Evolutionary conservation across 1,139 yeast species (phyloP).

Genomic region (Sugiyamaella sp.): DNA sequence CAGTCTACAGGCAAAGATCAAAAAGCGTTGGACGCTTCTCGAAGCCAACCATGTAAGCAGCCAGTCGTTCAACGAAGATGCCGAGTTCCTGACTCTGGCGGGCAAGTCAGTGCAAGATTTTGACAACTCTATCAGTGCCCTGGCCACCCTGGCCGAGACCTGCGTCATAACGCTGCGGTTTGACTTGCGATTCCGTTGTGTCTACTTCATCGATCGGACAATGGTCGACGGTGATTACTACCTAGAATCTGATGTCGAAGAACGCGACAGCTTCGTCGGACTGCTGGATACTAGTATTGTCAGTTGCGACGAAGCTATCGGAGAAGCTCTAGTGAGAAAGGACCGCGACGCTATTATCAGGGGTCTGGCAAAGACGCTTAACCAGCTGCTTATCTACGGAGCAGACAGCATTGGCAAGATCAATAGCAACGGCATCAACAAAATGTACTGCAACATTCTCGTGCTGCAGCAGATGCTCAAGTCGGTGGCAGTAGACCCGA

Average conservation of each 20-base stretch:
- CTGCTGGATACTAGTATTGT: conserved; percentile 62
- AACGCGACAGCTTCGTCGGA: conserved; percentile 64
- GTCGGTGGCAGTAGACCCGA: conserved; percentile 59
- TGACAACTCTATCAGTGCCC: conserved; percentile 50
- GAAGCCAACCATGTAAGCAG: conserved; percentile 33
- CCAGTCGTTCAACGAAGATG: conserved; percentile 21
- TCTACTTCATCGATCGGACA: conserved; percentile 59
- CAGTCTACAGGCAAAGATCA: conserved; percentile 31
- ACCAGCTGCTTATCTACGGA: conserved; percentile 61
- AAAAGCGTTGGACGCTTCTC: conserved; percentile 40
- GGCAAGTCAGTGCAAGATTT: conserved; percentile 52
- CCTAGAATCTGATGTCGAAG: conserved; percentile 57
- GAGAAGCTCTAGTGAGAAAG: conserved; percentile 36
- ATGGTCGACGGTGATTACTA: conserved; percentile 45
- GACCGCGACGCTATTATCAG: conserved; percentile 41
- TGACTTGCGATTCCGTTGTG: conserved; percentile 64
- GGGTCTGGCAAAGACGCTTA: conserved; percentile 64
- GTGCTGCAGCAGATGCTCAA: conserved; percentile 78
- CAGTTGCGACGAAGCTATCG: conserved; percentile 49
- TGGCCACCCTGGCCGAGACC: conserved; percentile 52
- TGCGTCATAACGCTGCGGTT: conserved; percentile 63
- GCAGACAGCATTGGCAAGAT: conserved; percentile 58
- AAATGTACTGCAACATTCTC: conserved; percentile 66
- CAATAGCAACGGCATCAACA: conserved; percentile 68
- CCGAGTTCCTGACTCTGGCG: conserved; percentile 31